Evolutionary conservation across 2,329 filamentous ascomycete genomes (phyloP), one percentile per base, ranked within the genome.

Genomic region (Erysiphe neolycopersici): DNA sequence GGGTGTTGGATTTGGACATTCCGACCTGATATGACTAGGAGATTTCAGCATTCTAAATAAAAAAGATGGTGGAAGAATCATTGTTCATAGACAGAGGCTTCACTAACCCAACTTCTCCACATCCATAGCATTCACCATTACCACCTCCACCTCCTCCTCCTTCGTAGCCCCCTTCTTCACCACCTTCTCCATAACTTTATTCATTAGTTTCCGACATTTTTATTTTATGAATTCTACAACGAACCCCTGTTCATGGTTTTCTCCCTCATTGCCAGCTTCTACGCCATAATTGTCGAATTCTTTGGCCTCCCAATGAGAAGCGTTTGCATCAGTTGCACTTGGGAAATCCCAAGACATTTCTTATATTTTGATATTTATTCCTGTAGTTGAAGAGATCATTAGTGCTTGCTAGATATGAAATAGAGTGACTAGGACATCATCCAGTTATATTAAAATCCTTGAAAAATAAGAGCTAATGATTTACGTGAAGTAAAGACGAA

Each of bases 1-100:
- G 16, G 45, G 38, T 46, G 69, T 65, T 22, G 59, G 60, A 44
- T 76, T 72, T 16, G 69, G 51, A 52, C 74, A 78, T 8, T 78
- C 73, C 1, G 64, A 59, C 58, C 73, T 76, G 58, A 63, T 70
- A 62, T 79, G 74, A 13, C 73, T 68, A 44, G 13, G 22, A 16
- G 41, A 16, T 19, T 42, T 53, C 47, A 52, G 40, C 14, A 18
- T 16, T 6, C n/a, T n/a, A 22, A 22, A 22, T 22, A 22, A 30
- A 30, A 3, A 14, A 10, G 1, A 36, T 3, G 16, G 2, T 36
- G 3, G 33, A 9, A n/a, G 33, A 36, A n/a, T 16, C 16, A 36
- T n/a, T 10, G 2, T 9, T 8, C 13, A 30, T 32, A 38, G 22
- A 53, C 59, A 35, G 26, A 2, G 17, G 18, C 14, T 22, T 1